Base-by-base conservation (phyloP, 352 stramenopile species). In the Globisporangium ultimum region DNA sequence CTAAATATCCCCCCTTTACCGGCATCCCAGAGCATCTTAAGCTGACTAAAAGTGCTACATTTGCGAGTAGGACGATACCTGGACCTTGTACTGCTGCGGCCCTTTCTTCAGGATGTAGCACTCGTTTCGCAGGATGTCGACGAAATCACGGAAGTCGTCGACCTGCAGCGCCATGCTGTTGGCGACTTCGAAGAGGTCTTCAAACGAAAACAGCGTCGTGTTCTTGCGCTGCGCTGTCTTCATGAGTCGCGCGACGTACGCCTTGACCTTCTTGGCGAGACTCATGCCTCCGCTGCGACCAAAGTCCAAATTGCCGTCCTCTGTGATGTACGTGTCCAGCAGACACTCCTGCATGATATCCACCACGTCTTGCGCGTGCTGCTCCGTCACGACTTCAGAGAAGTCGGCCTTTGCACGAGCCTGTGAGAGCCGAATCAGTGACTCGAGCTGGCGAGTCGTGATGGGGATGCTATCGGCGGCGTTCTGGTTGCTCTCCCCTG, bases 371-470 rank as follows among this genome's bases (percentile, higher is more conserved):
- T 97, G 74, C 2, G 96, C 96, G 67, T 99, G 96, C 65, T 97
- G 70, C 34, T 84, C 83, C 3, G 96, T 92, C 36, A 99, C 96
- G 38, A 92, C 80, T 20, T 98, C 90, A 10, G 95, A 73, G 7
- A 99, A 76, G 54, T 98, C 97, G 12, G 97, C 83, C 63, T 97
- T 97, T 0, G 97, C 97, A 8, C 97, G 77, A 20, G 97, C 97
- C 69, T 95, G 90, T 4, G 90, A 84, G 3, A 98, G 72, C 0
- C 92, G 82, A 42, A 98, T 92, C 24, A 98, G 59, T 18, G 78
- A 97, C 77, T 99, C 97, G 32, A 99, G 81, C 70, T 99, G 97
- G 20, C 97, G 85, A 42, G 95, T 99, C 11, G 97, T 99, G 61
- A 98, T 96, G 53, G 85, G 75, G 78, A 89, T 82, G 50, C 74